Percentiles rank a stretch among this genome's conserved stretches.
Evolutionary conservation across 176 grass and related monocot genomes (phyloP).

Genomic region (Oryza rufipogon): DNA sequence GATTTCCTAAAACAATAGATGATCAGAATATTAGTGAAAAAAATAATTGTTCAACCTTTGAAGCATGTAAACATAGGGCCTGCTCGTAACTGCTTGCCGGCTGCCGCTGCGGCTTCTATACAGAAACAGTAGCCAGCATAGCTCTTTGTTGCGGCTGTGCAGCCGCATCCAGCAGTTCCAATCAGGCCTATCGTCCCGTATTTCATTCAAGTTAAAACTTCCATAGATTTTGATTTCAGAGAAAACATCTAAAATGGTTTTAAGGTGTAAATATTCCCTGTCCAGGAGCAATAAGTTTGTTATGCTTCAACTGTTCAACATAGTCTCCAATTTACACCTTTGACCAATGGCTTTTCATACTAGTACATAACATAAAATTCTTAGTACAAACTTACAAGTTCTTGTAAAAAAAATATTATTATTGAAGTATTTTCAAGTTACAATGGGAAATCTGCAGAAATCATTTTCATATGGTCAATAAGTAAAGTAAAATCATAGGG

Average conservation of each 20-base stretch:
- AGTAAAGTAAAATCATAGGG: constrained; percentile 18
- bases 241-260: constrained; percentile 8
- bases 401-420: background rate
- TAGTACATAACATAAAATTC: background rate
- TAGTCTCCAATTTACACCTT: constrained; percentile 17
- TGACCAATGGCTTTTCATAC: background rate
- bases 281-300: background rate
- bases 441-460: constrained; percentile 9
- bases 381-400: background rate
- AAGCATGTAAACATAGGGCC: background rate
- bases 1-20: constrained; percentile 71
- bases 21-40: constrained; percentile 27
- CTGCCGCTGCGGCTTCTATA: no score
- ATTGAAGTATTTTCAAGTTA: constrained; percentile 8
- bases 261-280: background rate
- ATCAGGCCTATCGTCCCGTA: background rate
- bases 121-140: no score
- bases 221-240: constrained; percentile 1
- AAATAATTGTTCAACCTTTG: constrained; percentile 14
- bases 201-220: constrained; percentile 19
- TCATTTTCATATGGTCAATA: background rate
- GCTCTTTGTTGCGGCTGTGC: no score
- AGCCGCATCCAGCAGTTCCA: no score
- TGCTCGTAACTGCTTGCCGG: no score
- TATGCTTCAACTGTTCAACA: background rate